Conservation (phyloP, 78 protist genomes). For the Dictyostelium citrinum region DNA sequence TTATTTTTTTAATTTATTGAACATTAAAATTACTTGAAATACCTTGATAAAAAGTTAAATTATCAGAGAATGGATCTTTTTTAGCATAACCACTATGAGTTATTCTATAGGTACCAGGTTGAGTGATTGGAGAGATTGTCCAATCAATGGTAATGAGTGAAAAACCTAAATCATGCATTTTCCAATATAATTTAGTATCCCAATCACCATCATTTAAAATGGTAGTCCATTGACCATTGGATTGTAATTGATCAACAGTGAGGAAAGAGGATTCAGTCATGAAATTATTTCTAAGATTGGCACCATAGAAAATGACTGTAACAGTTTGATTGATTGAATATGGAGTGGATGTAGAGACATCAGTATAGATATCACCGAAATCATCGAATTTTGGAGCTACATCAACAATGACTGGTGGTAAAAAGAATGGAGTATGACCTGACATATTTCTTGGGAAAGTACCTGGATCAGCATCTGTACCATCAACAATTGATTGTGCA, state of each 20-base stretch:
- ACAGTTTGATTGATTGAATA: constrained; percentile 43
- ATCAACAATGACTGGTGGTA: constrained; percentile 79
- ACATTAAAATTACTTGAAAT: constrained; percentile 54
- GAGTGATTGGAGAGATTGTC: constrained; percentile 50
- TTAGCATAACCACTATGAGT: constrained; percentile 75
- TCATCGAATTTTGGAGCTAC: constrained; percentile 59
- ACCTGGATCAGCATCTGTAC: constrained; percentile 15
- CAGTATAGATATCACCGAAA: constrained; percentile 54
- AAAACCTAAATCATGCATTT: constrained; percentile 35
- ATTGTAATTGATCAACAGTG: constrained; percentile 36
- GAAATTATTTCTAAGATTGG: constrained; percentile 79
- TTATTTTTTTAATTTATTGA: too few species aligned
- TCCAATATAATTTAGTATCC: constrained; percentile 78
- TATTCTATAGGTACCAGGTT: constrained; percentile 77
- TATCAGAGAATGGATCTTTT: constrained; percentile 2
- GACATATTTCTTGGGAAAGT: constrained; percentile 73
- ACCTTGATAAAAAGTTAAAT: constrained; percentile 46
- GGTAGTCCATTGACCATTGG: constrained; percentile 17
- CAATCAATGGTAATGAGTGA: constrained; percentile 65
- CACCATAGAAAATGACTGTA: constrained; percentile 70
- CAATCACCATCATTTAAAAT: constrained; percentile 72
- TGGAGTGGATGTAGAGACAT: not conserved
- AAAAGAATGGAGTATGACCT: constrained; percentile 43
- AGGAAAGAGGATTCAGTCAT: constrained; percentile 61
- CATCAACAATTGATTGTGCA: constrained; percentile 51